Base-by-base conservation (phyloP, 2,329 filamentous ascomycete genomes). In the Phialocephala subalpina region DNA sequence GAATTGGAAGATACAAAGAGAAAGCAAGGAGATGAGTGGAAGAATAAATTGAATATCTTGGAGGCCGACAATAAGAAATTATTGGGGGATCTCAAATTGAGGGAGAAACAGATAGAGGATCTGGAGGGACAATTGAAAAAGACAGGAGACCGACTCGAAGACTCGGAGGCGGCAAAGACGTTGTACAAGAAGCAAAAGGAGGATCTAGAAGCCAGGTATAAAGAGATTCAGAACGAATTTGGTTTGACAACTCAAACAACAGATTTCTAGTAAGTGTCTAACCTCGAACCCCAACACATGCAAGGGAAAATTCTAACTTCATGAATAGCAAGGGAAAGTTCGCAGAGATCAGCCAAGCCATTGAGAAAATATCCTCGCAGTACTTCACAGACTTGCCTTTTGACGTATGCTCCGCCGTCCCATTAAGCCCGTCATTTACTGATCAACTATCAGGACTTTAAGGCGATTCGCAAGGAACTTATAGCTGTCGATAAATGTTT, bases 221-320 rank as follows among this genome's bases (percentile, higher is more conserved):
- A 58, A 11, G 58, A 47, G 16, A 56, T 70, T 20, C 60, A 67
- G 47, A 52, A 64, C 33, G 68, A 68, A 42, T 70, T 70, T 60
- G 60, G 58, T 35, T 55, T 64, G 33, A 65, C 36, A 29, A 58
- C 27, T 22, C 40, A 65, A 38, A 22, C 62, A n/a, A 12, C 45
- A 18, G 61, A 61, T 29, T 63, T 66, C 35, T 61, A 63, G 67
- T 68, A 67, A 47, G 66, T 62, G 52, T 49, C 22, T 40, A 20
- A 47, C 45, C 9, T 33, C 55, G 29, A 33, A 14, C 22, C 9
- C 18, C 35, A 53, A n/a, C 6, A 3, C 9, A 33, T 33, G 27
- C 25, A 18, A 33, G 5, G 58, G 18, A 65, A 16, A n/a, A 58
- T 40, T 53, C 59, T 69, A 35, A 69, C 56, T 49, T 22, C n/a